Evolutionary conservation across 2,329 filamentous ascomycete species (phyloP), one percentile per base, ranked within the genome.

Genomic region (Aspergillus glaucus): DNA sequence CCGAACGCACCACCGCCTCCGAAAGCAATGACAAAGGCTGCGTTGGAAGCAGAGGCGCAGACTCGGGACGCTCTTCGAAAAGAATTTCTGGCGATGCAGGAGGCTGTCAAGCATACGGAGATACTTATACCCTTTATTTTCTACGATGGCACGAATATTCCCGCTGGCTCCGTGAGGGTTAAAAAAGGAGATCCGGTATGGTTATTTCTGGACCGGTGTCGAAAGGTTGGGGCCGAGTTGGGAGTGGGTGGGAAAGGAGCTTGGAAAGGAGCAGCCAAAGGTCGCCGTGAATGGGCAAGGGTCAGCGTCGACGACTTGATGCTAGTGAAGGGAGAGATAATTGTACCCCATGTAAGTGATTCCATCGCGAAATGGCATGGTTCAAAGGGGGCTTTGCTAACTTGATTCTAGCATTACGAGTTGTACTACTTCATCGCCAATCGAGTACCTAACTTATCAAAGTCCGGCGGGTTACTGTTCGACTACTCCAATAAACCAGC

Each of bases 391-490:
- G 3, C 4, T 30, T 30, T 30, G 50, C 53, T 53, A 44, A 50
- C 44, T 28, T 48, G 37, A 41, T 15, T 34, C 3, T 64, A 97
- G 89, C 93, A 98, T 69, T 96, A 94, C 65, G 92, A 97, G 56
- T 90, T 98, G 66, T 93, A 97, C 68, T 93, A 92, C 72, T 97
- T 98, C 71, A 84, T 96, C 65, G 86, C 95, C 67, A 96, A 97
- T 54, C 61, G 66, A 46, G 58, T 74, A 3, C 62, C 67, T 68
- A 88, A 86, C 62, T 87, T 82, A 22, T 69, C 81, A 2, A 88
- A 87, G 2, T 85, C 87, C n/a, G 82, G 82, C 34, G 85, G 87
- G 45, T 74, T 81, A 5, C 74, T 98, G 8, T 97, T 98, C 67
- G 79, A 88, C 61, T 95, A 91, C 67, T 80, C 80, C 21, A 64